Percentiles rank a stretch among this genome's conserved stretches.
phyloP scores from a whole-genome alignment of 1,284 basidiomycete species.

The Sutorius eximius region DNA sequence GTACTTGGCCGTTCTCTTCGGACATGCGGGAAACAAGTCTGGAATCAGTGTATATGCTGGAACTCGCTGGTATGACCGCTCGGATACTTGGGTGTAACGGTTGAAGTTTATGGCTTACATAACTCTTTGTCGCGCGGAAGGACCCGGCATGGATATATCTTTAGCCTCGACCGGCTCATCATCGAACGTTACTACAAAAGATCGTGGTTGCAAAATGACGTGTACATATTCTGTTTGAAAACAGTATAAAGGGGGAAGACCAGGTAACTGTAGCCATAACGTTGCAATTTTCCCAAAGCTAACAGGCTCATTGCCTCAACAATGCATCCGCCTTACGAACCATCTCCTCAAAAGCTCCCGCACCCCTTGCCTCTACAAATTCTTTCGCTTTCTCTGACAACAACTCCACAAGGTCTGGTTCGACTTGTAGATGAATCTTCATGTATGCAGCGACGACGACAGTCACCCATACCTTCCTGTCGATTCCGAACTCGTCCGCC shows the following conservation, averaged over 20 bases:
- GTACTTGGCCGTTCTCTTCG: not conserved
- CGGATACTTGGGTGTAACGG: no score
- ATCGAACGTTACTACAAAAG: no score
- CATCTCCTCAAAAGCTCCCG: slow-evolving; percentile 23
- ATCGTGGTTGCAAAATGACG: no score
- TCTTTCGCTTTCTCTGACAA: slow-evolving; percentile 39
- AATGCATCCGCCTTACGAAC: slow-evolving; percentile 12
- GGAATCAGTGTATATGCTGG: no score
- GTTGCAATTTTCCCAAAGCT: not conserved
- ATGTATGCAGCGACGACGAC: slow-evolving; percentile 43
- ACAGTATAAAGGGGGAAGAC: not conserved
- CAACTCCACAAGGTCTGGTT: slow-evolving; percentile 39
- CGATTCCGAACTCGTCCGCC: slow-evolving; percentile 23
- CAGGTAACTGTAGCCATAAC: not conserved
- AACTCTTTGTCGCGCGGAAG: no score
- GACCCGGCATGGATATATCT: no score
- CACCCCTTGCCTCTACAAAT: slow-evolving; percentile 22
- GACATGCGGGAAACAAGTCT: not conserved
- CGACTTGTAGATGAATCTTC: slow-evolving; percentile 29
- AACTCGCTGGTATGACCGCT: no score
- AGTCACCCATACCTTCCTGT: slow-evolving; percentile 41
- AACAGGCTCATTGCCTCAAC: slow-evolving; percentile 3
- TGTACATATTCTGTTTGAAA: no score
- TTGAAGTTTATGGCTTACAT: no score
- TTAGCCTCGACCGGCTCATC: no score